Conservation (phyloP, 148 eudicot species). For the Rhododendron ovatum region DNA sequence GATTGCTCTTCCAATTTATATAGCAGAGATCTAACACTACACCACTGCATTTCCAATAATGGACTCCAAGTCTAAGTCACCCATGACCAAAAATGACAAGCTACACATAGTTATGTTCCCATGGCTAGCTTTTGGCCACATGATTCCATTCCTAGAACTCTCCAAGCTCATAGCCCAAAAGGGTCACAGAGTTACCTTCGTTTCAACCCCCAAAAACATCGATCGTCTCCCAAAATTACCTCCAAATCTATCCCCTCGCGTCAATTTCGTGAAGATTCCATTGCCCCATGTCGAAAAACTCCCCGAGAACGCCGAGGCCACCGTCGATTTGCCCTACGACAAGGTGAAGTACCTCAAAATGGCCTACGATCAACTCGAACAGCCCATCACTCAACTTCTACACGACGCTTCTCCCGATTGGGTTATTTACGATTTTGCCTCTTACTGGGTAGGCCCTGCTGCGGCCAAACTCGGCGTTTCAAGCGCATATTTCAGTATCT, state of each 20-base stretch:
- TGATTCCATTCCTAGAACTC: slow-evolving; percentile 25
- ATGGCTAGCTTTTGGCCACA: slow-evolving; percentile 31
- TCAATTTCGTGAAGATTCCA: too few relatives aligned
- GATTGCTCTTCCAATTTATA: too few relatives aligned
- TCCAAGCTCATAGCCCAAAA: slow-evolving; percentile 21
- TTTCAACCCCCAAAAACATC: slow-evolving; percentile 34
- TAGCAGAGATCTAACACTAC: too few relatives aligned
- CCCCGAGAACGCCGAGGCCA: slow-evolving; percentile 26
- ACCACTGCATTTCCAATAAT: not conserved
- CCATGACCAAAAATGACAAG: not conserved
- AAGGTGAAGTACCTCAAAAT: slow-evolving; percentile 19
- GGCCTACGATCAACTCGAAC: slow-evolving; percentile 11
- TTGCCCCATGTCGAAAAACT: not conserved
- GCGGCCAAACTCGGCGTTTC: slow-evolving; percentile 6
- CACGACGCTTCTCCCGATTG: not conserved
- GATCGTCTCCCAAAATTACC: not conserved
- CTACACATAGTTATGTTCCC: slow-evolving; percentile 24
- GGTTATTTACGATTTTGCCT: not conserved
- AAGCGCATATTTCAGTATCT: not conserved
- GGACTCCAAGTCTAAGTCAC: not conserved
- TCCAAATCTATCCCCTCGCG: too few relatives aligned
- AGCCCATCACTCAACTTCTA: not conserved
- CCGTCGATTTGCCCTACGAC: slow-evolving; percentile 15
- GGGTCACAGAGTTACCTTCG: slow-evolving; percentile 25
- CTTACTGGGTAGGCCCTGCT: not conserved